These are phyloP conservation scores for Populus tomentosa DNA, from an alignment of 441 rosid species.

Conservation along the genomic window DNA sequence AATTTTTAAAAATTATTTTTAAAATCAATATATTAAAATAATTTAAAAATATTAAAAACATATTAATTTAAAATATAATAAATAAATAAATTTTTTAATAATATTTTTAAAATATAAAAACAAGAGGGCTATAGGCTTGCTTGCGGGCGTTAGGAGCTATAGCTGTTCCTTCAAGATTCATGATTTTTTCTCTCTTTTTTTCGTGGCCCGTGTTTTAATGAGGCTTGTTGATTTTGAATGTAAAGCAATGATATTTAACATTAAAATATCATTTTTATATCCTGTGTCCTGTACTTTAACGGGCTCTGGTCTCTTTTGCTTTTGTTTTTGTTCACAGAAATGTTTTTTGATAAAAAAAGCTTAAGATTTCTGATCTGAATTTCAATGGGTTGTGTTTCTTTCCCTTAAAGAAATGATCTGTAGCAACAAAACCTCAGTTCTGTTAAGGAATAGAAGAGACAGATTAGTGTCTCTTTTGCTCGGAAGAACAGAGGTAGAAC, in stretches of 20 bases:
- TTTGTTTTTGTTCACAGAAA: neutral
- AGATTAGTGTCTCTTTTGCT: slow-evolving; percentile 27
- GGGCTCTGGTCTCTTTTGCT: neutral
- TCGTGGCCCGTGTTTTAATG: neutral
- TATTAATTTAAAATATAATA: no score
- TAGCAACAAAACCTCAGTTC: slow-evolving; percentile 18
- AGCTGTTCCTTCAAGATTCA: neutral
- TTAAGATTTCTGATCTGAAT: neutral
- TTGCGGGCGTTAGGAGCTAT: neutral
- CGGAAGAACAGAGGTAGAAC: slow-evolving; percentile 40
- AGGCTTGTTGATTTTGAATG: neutral
- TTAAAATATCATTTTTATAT: slow-evolving; percentile 17
- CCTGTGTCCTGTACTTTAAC: neutral
- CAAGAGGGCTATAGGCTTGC: neutral
- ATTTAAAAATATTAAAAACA: no score
- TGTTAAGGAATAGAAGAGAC: slow-evolving; percentile 8
- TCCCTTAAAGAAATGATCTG: neutral
- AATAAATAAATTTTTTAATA: no score
- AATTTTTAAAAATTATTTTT: no score
- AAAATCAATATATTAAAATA: no score
- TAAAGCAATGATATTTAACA: neutral
- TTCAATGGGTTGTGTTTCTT: neutral
- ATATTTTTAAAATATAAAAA: no score
- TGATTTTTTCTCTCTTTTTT: neutral
- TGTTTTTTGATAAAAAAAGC: neutral